Base-by-base conservation (phyloP, 2,329 filamentous ascomycete species). In the Claviceps sp. region DNA sequence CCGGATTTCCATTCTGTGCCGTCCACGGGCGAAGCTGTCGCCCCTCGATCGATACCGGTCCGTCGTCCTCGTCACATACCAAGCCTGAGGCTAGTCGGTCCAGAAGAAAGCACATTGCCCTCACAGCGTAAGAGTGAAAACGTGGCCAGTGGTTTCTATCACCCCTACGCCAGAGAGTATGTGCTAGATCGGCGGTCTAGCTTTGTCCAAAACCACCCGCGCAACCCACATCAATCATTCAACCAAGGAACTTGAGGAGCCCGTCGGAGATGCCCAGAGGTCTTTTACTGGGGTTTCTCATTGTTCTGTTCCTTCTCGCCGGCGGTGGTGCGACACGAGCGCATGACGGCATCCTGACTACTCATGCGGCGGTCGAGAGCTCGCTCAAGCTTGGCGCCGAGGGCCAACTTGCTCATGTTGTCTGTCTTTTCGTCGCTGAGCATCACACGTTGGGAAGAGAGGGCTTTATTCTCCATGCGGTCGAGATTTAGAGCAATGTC, bases 381-480 rank as follows among this genome's bases (percentile, higher is more conserved):
- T 55, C 90, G 82, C 66, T 95, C 89, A 42, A 95, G 80, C 72
- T 95, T 95, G 55, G 89, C 89, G 47, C 89, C 87, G 50, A 95
- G 78, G 40, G 89, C 89, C 54, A 95, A 78, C 72, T 94, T 94
- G 73, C 82, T 84, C 68, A 95, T 75, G 65, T 85, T 84, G 62
- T 88, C 86, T 19, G 77, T 81, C 76, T 95, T 94, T 68, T 91
- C 82, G 56, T 85, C 80, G 65, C 76, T 85, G 57, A 90, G 80
- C 52, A 81, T 75, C 43, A 68, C 66, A 26, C 90, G 85, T 73
- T 96, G 90, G 61, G 85, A 80, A 60, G 81, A 73, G 30, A 95
- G 81, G 48, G 85, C 86, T 70, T 88, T 89, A 75, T 95, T 93
- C 69, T 94, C 87, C 71, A 96, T 86, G 63, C 89, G 87, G 62